These are phyloP conservation scores for Fusarium mangiferae DNA, from an alignment of 2,329 filamentous ascomycete genomes.

Conservation along the genomic window DNA sequence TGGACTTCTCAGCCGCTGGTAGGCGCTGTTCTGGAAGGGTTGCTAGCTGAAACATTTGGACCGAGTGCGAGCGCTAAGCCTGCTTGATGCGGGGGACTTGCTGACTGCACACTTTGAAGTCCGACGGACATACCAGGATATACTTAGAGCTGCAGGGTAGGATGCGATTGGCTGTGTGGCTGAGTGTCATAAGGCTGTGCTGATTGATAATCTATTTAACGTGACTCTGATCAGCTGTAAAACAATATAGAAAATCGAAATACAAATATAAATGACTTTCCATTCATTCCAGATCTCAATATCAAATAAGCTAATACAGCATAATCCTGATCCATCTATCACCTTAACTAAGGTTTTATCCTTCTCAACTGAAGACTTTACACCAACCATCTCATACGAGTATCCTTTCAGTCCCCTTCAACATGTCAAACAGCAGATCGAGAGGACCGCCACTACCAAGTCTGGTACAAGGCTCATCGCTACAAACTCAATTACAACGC, in stretches of 20 bases:
- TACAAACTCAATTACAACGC: background rate
- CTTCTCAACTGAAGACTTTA: rapidly evolving
- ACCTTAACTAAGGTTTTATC: rapidly evolving
- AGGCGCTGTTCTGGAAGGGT: background rate
- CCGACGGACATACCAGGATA: background rate
- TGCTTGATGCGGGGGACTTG: background rate
- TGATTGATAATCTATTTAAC: background rate
- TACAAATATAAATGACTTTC: background rate
- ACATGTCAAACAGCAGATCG: background rate
- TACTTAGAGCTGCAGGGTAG: background rate
- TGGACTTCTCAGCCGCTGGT: background rate
- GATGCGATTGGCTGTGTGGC: background rate
- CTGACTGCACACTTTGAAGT: background rate
- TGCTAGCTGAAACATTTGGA: background rate
- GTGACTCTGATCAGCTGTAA: background rate
- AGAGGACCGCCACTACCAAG: background rate
- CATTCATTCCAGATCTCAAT: rapidly evolving
- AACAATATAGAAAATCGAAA: rapidly evolving
- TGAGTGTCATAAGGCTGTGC: background rate
- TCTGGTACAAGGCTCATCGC: background rate
- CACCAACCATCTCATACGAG: rapidly evolving
- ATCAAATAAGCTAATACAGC: rapidly evolving
- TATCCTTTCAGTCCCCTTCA: rapidly evolving
- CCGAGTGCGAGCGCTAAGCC: background rate
- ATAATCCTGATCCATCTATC: rapidly evolving